Conservation (phyloP, 129 eudicot species). For the Mikania micrantha region DNA sequence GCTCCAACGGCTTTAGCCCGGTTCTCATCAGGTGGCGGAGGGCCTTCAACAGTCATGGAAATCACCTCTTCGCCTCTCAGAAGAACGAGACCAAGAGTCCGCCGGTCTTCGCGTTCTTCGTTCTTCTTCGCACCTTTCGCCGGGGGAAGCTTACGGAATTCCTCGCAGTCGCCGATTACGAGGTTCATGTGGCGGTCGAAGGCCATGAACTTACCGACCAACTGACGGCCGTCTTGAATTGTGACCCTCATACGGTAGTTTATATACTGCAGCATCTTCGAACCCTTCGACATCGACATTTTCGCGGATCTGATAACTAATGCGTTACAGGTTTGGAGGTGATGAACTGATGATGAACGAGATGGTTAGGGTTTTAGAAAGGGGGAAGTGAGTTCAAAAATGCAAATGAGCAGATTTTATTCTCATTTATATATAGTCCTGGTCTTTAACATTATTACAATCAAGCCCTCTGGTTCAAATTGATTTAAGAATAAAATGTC, state of each 20-base stretch:
- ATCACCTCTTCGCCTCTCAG: slow-evolving; percentile 89
- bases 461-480: not conserved
- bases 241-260: slow-evolving; percentile 91
- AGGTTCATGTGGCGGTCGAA: slow-evolving; percentile 99
- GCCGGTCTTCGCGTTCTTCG: slow-evolving; percentile 82
- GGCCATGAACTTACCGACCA: slow-evolving; percentile 96
- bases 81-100: slow-evolving; percentile 81
- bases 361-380: slow-evolving; percentile 34
- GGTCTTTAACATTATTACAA: not conserved
- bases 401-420: not conserved
- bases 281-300: slow-evolving; percentile 97
- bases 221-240: slow-evolving; percentile 91
- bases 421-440: not conserved
- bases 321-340: not conserved
- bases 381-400: slow-evolving; percentile 11
- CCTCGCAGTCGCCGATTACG: slow-evolving; percentile 97
- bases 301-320: slow-evolving; percentile 15
- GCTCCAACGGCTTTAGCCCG: slow-evolving; percentile 57
- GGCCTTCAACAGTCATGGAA: slow-evolving; percentile 95
- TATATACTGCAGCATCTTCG: slow-evolving; percentile 90
- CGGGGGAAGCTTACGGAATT: slow-evolving; percentile 85
- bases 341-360: not conserved
- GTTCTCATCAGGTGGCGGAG: slow-evolving; percentile 91
- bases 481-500: no score
- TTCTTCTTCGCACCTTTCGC: slow-evolving; percentile 50